phyloP scores from a whole-genome alignment of 257 asterid species.

The Cruciata laevipes region DNA sequence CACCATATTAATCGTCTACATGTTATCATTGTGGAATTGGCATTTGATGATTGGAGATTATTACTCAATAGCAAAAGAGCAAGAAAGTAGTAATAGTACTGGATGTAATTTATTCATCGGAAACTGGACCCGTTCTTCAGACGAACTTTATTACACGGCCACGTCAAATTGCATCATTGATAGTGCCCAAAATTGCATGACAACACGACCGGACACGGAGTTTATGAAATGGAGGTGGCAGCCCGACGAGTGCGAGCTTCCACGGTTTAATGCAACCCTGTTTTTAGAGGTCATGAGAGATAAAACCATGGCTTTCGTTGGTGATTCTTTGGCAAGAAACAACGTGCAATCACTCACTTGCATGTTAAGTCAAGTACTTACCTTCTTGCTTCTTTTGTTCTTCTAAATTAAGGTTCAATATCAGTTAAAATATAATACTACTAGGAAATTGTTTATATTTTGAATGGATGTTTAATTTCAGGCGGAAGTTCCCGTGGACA shows the following conservation, averaged over 20 bases:
- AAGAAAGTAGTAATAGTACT: no score
- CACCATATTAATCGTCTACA: background rate
- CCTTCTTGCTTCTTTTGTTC: no score
- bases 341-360: conserved; percentile 74
- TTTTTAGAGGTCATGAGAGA: conserved; percentile 53
- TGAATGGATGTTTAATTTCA: background rate
- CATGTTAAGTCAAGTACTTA: conserved; percentile 34
- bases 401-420: no score
- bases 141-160: conserved; percentile 54
- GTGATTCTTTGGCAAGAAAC: conserved; percentile 69
- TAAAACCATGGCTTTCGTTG: conserved; percentile 62
- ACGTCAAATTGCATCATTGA: conserved; percentile 26
- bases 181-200: conserved; percentile 30
- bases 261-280: conserved; percentile 40
- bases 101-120: conserved; percentile 41
- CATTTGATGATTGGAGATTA: background rate
- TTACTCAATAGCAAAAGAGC: background rate
- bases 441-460: no score
- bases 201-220: conserved; percentile 25
- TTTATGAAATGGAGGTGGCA: conserved; percentile 38
- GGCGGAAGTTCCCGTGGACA: conserved; percentile 55
- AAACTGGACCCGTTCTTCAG: conserved; percentile 51
- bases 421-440: no score
- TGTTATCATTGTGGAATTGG: background rate
- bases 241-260: conserved; percentile 50